Evolutionary conservation across 192 early-diverging fungal genomes (phyloP), one percentile per base, ranked within the genome.

Genomic region (Mortierella claussenii): DNA sequence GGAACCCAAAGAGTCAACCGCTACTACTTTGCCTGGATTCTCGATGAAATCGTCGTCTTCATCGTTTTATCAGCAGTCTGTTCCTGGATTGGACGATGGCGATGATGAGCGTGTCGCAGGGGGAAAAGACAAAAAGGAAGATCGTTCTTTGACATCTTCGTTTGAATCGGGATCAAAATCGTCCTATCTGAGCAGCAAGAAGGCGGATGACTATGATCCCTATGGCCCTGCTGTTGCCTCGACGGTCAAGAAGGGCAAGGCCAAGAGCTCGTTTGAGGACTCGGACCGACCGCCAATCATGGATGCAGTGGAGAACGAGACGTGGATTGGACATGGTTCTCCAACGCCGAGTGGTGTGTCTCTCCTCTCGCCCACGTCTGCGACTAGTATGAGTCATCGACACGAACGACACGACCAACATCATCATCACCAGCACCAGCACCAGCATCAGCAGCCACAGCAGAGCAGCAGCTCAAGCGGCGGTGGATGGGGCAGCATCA

Each of bases 51-150:
- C 68, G 17, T 50, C 40, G 10, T 58, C 69, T 7, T 73, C 69
- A 32, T 65, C 63, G 27, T 76, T 76, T 21, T 76, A 76, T 57
- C 56, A 67, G 36, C 73, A 76, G 47, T 26, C 51, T 23, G 73
- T 76, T 37, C 73, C 73, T 21, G 73, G 65, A 21, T 21, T 75
- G 49, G 70, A 75, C 34, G 56, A 42, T 30, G 42, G 26, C 8
- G 44, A n/a, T 23, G 40, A 65, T 12, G 56, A 40, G 5, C 0
- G 17, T 1, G 32, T 28, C 18, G 18, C 11, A 6, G 4, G 18
- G n/a, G 23, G 13, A 36, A 27, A 45, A 20, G 12, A 24, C 43
- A 46, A 44, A 8, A 21, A 21, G n/a, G 13, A n/a, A 4, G 11
- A 9, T 18, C 4, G n/a, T 15, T 33, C 40, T 13, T 21, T 7